These are phyloP conservation scores for Spizellomyces sp. DNA, from an alignment of 192 early-diverging fungal species.

Conservation along the genomic window DNA sequence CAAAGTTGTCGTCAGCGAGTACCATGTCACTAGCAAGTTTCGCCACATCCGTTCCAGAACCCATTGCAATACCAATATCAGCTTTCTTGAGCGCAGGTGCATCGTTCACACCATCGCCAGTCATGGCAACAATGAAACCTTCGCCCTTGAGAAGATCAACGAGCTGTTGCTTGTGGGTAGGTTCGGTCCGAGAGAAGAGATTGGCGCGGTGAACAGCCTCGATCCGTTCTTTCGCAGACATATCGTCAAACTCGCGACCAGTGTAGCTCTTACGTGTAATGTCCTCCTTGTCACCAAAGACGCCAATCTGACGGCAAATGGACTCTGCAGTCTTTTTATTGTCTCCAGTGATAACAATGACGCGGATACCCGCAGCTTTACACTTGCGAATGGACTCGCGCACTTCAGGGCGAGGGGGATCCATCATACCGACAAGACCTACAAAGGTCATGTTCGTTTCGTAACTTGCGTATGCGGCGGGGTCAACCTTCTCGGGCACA, in stretches of 20 bases:
- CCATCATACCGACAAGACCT: constrained; percentile 95
- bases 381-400: constrained; percentile 81
- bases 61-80: constrained; percentile 99
- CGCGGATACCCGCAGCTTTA: constrained; percentile 92
- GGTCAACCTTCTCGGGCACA: constrained; percentile 61
- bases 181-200: constrained; percentile 95
- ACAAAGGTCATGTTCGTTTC: constrained; percentile 91
- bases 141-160: constrained; percentile 86
- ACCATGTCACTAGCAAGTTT: constrained; percentile 99
- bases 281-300: constrained; percentile 72
- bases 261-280: constrained; percentile 75
- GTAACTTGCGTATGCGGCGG: constrained; percentile 61
- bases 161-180: constrained; percentile 91
- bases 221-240: constrained; percentile 71
- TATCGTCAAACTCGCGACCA: constrained; percentile 93
- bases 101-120: constrained; percentile 99
- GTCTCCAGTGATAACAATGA: constrained; percentile 98
- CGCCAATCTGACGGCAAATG: constrained; percentile 94
- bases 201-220: constrained; percentile 72
- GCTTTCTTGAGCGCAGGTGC: constrained; percentile 97
- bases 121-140: constrained; percentile 91
- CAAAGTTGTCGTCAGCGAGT: constrained; percentile 98
- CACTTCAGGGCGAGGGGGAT: constrained; percentile 96
- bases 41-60: constrained; percentile 96
- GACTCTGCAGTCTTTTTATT: constrained; percentile 96